phyloP scores from a whole-genome alignment of 2,329 filamentous ascomycete genomes.

The Aspergillus carbonarius region DNA sequence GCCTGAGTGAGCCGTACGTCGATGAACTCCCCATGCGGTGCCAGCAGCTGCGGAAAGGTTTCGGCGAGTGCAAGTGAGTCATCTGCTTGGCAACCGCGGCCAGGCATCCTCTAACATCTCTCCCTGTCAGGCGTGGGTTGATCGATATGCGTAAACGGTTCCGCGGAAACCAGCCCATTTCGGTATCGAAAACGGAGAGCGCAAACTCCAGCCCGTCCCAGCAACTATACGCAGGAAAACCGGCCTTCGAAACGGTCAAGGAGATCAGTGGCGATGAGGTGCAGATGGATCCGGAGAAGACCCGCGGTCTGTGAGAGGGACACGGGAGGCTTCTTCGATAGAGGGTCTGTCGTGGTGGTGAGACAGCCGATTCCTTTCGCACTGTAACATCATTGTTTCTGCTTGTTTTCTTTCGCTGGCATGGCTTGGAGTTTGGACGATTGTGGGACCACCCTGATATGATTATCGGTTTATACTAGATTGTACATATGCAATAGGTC shows the following conservation, averaged over 20 bases:
- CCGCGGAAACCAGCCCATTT: slow-evolving; percentile 85
- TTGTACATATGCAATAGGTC: slow-evolving; percentile 2
- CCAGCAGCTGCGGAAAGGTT: slow-evolving; percentile 88
- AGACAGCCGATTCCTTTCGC: background rate
- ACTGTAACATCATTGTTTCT: background rate
- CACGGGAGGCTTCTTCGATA: background rate
- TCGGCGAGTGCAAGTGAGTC: slow-evolving; percentile 79
- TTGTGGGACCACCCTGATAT: background rate
- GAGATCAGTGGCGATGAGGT: slow-evolving; percentile 67
- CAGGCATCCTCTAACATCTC: background rate
- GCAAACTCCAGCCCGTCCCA: slow-evolving; percentile 49
- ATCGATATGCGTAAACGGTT: slow-evolving; percentile 99
- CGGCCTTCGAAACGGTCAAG: slow-evolving; percentile 67
- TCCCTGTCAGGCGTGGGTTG: slow-evolving; percentile 66
- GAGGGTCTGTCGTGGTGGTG: background rate
- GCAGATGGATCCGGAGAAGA: slow-evolving; percentile 50
- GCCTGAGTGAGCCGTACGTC: slow-evolving; percentile 76
- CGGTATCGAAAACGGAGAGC: slow-evolving; percentile 64
- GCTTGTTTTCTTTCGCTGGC: background rate
- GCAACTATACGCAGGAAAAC: slow-evolving; percentile 77
- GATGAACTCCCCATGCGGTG: slow-evolving; percentile 83
- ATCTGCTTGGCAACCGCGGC: too few species aligned
- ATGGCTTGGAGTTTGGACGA: slow-evolving; percentile 6
- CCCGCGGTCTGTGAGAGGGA: slow-evolving; percentile 40
- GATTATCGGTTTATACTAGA: background rate